A percentile compares a stretch with the other conserved stretches of the same genome.
Evolutionary conservation across 192 early-diverging fungal species (phyloP).

Genomic region (Umbelopsis vinacea): DNA sequence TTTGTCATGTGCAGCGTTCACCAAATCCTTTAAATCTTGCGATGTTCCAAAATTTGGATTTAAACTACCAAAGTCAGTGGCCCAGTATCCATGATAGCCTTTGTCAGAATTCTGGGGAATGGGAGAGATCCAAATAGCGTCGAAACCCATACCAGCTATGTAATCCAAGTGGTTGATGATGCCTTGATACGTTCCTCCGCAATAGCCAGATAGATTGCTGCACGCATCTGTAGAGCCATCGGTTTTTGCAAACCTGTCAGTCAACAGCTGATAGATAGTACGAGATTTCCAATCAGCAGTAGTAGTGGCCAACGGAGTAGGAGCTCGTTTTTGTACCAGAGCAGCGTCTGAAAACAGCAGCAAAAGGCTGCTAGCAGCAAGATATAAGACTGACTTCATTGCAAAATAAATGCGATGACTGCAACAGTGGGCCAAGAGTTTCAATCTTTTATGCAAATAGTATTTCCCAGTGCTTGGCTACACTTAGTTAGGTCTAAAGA

Average conservation of each 20-base stretch:
- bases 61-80: slow-evolving; percentile 42
- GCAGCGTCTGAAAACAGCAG: background rate
- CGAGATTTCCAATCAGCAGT: slow-evolving; percentile 41
- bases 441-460: background rate
- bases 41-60: slow-evolving; percentile 51
- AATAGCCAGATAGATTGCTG: slow-evolving; percentile 38
- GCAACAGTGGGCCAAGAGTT: background rate
- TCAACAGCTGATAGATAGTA: slow-evolving; percentile 53
- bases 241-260: slow-evolving; percentile 48
- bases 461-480: background rate
- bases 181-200: slow-evolving; percentile 54
- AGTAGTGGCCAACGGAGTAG: slow-evolving; percentile 15
- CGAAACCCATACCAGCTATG: slow-evolving; percentile 53
- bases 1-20: slow-evolving; percentile 41
- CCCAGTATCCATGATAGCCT: slow-evolving; percentile 54
- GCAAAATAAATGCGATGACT: background rate
- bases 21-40: slow-evolving; percentile 41
- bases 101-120: slow-evolving; percentile 33
- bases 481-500: background rate
- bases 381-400: background rate
- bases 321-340: background rate
- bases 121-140: slow-evolving; percentile 50
- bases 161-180: slow-evolving; percentile 47
- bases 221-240: slow-evolving; percentile 23
- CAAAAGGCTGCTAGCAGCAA: background rate